phyloP scores from a whole-genome alignment of 257 asterid genomes.

The Thymus mandschuricus region DNA sequence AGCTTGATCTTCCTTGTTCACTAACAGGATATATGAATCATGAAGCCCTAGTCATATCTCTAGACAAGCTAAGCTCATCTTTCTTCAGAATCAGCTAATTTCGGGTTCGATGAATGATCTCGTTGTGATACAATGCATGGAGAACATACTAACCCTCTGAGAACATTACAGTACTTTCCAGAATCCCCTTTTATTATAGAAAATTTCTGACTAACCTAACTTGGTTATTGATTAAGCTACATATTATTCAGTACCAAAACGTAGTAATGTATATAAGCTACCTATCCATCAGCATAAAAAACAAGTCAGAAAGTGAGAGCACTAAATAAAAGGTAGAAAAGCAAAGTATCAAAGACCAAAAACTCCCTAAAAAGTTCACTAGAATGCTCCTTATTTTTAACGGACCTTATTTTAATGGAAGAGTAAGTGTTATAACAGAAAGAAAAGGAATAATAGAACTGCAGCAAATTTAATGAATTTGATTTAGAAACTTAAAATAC shows the following conservation, averaged over 20 bases:
- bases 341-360: neutral
- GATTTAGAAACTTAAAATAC: neutral
- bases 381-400: neutral
- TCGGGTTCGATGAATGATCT: constrained; percentile 8
- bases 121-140: neutral
- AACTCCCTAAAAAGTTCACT: neutral
- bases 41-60: neutral
- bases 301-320: constrained; percentile 17
- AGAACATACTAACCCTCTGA: neutral
- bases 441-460: neutral
- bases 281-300: neutral
- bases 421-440: neutral
- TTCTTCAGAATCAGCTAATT: neutral
- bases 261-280: neutral
- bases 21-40: neutral
- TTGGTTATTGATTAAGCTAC: constrained; percentile 11
- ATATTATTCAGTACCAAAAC: constrained; percentile 5
- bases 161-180: constrained; percentile 4
- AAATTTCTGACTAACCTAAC: constrained; percentile 7
- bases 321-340: constrained; percentile 11
- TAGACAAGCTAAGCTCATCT: neutral
- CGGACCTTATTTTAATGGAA: neutral
- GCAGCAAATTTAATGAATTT: neutral
- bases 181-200: constrained; percentile 4
- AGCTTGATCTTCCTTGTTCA: neutral